Evolutionary conservation across 164 flowering plant genomes (phyloP), one percentile per base, ranked within the genome.

Genomic region (Sedum album): DNA sequence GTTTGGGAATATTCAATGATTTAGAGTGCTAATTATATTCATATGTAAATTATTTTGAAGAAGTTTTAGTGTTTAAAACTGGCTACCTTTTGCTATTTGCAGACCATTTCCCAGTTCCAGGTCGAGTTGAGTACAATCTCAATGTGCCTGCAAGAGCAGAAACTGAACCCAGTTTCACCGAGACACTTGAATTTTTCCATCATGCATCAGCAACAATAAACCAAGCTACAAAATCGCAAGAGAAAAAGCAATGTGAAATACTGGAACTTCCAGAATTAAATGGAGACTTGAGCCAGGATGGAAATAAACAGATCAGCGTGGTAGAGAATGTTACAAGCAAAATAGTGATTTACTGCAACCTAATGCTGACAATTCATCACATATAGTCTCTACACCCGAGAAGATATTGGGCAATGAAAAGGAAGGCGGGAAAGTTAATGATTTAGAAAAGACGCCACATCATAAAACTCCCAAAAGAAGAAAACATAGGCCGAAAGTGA

Each of bases 401-500:
- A 80, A 73, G 48, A 72, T 66, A 2, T 67, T 63, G 33, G 31
- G 5, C 10, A 69, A 64, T 36, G 73, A 39, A 0, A 66, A 39
- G 26, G 76, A 7, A 67, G 46, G 60, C 61, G 69, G 76, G 20
- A 70, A 44, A 63, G 82, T 63, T 18, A 73, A 80, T 61, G 82
- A 85, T 66, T 78, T 83, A 55, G 79, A 83, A 74, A 75, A 78
- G 74, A 83, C 88, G 53, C 91, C 91, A 0, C 67, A 63, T 60
- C 79, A 73, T 72, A 86, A 82, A 70, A 48, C 77, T 31, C 81
- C 85, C 28, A 83, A 75, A 67, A 71, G 84, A 65, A 82, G 76
- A 65, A 86, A 85, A 64, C 81, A 80, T 78, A 80, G 87, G 69
- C 91, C 96, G 10, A 89, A 84, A 71, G 96, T 87, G 14, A 65